Evolutionary conservation across 495 filamentous ascomycete genomes (phyloP), one percentile per base, ranked within the genome.

Genomic region (Elasticomyces elasticus): DNA sequence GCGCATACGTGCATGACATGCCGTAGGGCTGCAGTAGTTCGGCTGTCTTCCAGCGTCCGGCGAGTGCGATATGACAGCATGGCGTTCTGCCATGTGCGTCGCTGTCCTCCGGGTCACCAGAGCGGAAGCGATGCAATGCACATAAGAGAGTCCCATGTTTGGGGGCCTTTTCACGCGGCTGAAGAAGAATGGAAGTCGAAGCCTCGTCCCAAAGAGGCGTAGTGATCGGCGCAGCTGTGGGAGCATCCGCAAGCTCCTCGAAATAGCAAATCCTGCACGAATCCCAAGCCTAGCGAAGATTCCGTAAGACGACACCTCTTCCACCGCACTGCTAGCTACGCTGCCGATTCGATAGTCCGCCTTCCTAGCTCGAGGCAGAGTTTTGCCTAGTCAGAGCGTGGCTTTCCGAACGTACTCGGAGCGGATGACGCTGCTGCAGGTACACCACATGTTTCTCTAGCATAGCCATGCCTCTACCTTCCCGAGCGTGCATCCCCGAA

Each of bases 401-500:
- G 49, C 19, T 15, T 1, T 25, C 33, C 43, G 45, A 26, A 49
- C n/a, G 43, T 40, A 46, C 30, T 55, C 49, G 35, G 3, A 33
- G 19, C 11, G 22, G 43, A 12, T 24, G 15, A 46, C 17, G 45
- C 31, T 44, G 54, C 46, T 56, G 54, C 54, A 56, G 54, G 54
- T 56, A 56, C 54, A 44, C 11, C 48, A 33, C 28, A 33, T 13
- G 46, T 37, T 12, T 52, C 23, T 23, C 49, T 37, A 52, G 35
- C 35, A 40, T 40, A 40, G 48, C 51, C 40, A 53, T 53, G 40
- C 46, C 13, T 30, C 27, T 26, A 26, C 42, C 24, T 15, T 24
- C 20, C 42, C 11, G 51, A 40, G 35, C 35, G 37, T 22, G 27
- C 28, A 47, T 51, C 33, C 47, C 54, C 51, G 52, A 56, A 56